phyloP scores from a whole-genome alignment of 768 basidiomycete genomes.

The Pisolithus albus region DNA sequence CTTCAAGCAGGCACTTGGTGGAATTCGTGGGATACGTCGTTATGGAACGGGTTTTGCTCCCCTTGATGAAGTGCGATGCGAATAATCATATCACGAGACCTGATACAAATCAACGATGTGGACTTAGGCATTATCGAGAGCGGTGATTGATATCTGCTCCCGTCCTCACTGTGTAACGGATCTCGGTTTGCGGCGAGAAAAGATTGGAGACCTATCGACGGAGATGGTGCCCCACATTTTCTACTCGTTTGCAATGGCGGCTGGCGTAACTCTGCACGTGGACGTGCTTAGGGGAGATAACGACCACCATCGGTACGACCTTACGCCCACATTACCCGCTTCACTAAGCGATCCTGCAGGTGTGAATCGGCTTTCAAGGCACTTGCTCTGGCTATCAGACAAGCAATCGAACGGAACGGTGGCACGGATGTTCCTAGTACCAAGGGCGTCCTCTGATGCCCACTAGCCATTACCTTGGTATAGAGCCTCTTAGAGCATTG shows the following conservation, averaged over 20 bases:
- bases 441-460: conserved; percentile 75
- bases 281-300: conserved; percentile 94
- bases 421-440: conserved; percentile 91
- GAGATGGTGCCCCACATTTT: conserved; percentile 99
- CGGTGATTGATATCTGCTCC: conserved; percentile 97
- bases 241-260: conserved; percentile 95
- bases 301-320: conserved; percentile 87
- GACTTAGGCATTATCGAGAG: conserved; percentile 81
- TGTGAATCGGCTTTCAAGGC: conserved; percentile 99
- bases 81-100: conserved; percentile 9
- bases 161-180: conserved; percentile 94
- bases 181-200: conserved; percentile 80
- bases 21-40: conserved; percentile 87
- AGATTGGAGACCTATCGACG: conserved; percentile 89
- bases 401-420: conserved; percentile 89
- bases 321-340: background rate
- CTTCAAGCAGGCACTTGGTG: conserved; percentile 92
- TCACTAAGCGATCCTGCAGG: conserved; percentile 34
- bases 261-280: conserved; percentile 89
- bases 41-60: conserved; percentile 98
- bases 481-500: no score
- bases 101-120: background rate
- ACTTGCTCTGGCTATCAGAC: conserved; percentile 86
- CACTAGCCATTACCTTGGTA: background rate
- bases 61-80: conserved; percentile 84